Base-by-base conservation (phyloP, 371 early-diverging fungal species). In the Coemansia sp. region DNA sequence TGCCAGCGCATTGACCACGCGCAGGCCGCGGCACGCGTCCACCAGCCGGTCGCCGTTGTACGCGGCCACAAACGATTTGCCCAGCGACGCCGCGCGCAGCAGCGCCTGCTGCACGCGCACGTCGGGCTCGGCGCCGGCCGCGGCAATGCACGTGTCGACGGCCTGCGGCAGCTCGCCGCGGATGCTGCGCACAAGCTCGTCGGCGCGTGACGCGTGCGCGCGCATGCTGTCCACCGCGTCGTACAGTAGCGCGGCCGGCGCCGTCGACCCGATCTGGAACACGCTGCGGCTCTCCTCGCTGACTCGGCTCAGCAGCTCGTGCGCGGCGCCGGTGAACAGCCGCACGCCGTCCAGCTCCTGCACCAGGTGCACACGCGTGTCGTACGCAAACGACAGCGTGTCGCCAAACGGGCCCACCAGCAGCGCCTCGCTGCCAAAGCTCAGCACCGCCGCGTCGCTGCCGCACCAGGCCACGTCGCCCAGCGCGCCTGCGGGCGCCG, bases 401-500 rank as follows among this genome's bases (percentile, higher is more conserved):
- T 93, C 94, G 12, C 96, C 96, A 79, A 89, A 93, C 1, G 97
- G 98, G 0, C 96, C 98, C 1, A 97, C 87, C 80, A 98, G 86
- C 56, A 93, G 77, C 4, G 93, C 83, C 59, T 87, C 85, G 60
- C 86, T 84, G 34, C 88, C 90, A 88, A 91, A 93, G 69, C 90
- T 91, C 7, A 92, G 72, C 2, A 93, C 85, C 7, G 94, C 96
- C 0, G 95, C 89, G 69, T 98, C 99, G 16, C 86, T 90, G n/a
- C 98, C 97, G 76, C 99, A 97, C 98, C 97, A 95, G 1, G 88
- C 89, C 30, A 94, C 38, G 54, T 93, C 40, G 57, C 91, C 91
- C n/a, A 86, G 76, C 7, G 93, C 93, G 1, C 30, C 42, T 5
- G 10, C 78, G 0, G 90, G 91, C 12, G 85, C 68, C 20, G 58